Conservation (phyloP, 345 rosid genomes). For the Citrus maxima region DNA sequence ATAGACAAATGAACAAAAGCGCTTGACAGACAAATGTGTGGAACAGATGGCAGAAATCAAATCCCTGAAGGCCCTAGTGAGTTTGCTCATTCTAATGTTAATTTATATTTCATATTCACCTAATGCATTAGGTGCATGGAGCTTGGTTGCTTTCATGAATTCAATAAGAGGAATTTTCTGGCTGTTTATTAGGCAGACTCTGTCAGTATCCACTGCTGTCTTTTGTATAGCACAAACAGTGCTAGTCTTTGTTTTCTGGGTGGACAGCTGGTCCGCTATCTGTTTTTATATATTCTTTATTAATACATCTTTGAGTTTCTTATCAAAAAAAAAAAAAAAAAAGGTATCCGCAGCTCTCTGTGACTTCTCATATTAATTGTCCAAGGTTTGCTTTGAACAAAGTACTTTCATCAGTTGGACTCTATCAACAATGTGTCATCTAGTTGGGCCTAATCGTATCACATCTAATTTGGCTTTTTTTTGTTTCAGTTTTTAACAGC, state of each 20-base stretch:
- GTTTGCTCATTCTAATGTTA: conserved; percentile 19
- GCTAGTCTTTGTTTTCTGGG: no score
- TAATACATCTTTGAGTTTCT: no score
- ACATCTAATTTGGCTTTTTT: no score
- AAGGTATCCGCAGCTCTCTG: neutral
- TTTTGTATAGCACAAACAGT: neutral
- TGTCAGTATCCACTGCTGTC: neutral
- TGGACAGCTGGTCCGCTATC: no score
- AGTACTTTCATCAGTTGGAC: neutral
- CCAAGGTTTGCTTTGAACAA: neutral
- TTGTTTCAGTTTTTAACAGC: neutral
- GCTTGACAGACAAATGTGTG: conserved; percentile 55
- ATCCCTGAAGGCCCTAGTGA: conserved; percentile 57
- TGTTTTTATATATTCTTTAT: no score
- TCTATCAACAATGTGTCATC: neutral
- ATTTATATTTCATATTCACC: neutral
- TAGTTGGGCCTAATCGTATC: no score
- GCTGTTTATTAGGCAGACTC: neutral
- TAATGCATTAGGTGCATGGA: neutral
- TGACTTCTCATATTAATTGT: no score
- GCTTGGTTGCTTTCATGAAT: neutral
- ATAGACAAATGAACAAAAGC: conserved; percentile 67
- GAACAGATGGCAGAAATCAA: conserved; percentile 67
- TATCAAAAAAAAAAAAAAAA: no score
- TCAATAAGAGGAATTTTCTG: neutral